Evolutionary conservation across 108 stramenopile genomes (phyloP), one percentile per base, ranked within the genome.

Genomic region (Nitzschia putrida): DNA sequence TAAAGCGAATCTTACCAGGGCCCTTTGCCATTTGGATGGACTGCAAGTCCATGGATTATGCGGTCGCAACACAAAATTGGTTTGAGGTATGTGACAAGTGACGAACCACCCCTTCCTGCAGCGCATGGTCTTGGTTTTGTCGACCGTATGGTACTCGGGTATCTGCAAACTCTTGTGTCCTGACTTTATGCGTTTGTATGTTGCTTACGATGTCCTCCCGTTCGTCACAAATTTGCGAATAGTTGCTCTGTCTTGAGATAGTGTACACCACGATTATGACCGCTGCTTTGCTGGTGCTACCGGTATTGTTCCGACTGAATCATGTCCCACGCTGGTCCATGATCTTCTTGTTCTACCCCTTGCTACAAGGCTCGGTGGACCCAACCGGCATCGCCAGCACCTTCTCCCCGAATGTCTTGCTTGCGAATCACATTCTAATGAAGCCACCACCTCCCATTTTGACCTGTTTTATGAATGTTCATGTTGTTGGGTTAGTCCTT

Each of bases 351-450:
- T 38, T 79, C 44, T 79, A 71, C 67, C 77, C 80, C 3, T 12
- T 81, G n/a, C 81, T 69, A 26, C 68, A 72, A 20, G 78, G 74
- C 50, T 43, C 72, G n/a, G 79, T 80, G 9, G 83, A 80, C 50
- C 63, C 68, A 41, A 40, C 61, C 14, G 80, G 77, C 8, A 61
- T 44, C 21, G 73, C 55, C 29, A 73, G 68, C 18, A 40, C 63
- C 13, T 84, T 84, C 44, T 64, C 66, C 16, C 83, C 83, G 5
- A 81, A 84, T 56, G 40, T 75, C 25, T 29, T 84, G 14, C 69
- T 80, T 42, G 44, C 83, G 11, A 47, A 78, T 20, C 39, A 50
- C 3, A 34, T 57, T 26, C 64, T 79, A 39, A 29, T 23, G 14
- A 11, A 61, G 51, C 23, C 39, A 14, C 43, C 44, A 34, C 14